A percentile compares a stretch with the other conserved stretches of the same genome.
Conservation (phyloP, 768 basidiomycete species). For the Kwoniella mangroviensis region DNA sequence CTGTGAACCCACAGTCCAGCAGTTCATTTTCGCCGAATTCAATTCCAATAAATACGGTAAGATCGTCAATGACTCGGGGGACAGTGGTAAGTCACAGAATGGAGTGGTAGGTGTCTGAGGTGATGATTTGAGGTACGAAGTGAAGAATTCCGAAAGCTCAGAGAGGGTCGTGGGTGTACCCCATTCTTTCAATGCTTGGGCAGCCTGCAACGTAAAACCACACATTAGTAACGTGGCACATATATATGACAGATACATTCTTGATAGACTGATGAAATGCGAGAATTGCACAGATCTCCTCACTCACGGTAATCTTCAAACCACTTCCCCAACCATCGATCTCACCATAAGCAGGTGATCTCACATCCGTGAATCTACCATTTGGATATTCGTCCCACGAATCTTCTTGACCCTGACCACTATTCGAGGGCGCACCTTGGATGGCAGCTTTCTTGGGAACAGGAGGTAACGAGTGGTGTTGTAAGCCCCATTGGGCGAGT, state of each 20-base stretch:
- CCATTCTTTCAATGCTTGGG: slow-evolving; percentile 73
- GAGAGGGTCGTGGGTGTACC: slow-evolving; percentile 69
- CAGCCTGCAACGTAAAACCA: slow-evolving; percentile 60
- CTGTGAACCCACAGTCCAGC: slow-evolving; percentile 98
- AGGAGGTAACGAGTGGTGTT: slow-evolving; percentile 43
- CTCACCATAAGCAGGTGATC: slow-evolving; percentile 59
- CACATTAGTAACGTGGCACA: too few relatives aligned
- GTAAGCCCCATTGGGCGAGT: slow-evolving; percentile 53
- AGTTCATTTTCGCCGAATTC: slow-evolving; percentile 67
- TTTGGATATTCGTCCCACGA: slow-evolving; percentile 60
- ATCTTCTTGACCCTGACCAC: slow-evolving; percentile 49
- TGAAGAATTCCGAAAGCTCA: slow-evolving; percentile 79
- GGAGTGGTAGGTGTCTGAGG: slow-evolving; percentile 77
- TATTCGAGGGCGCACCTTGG: slow-evolving; percentile 38
- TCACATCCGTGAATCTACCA: slow-evolving; percentile 58
- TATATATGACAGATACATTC: too few relatives aligned
- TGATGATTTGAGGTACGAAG: slow-evolving; percentile 72
- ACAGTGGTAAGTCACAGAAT: slow-evolving; percentile 82
- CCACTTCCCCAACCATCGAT: slow-evolving; percentile 59
- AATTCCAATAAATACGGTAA: slow-evolving; percentile 75
- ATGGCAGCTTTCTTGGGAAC: slow-evolving; percentile 47
- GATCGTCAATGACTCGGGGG: slow-evolving; percentile 79
- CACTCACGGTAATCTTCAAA: slow-evolving; percentile 55
- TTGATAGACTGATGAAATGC: too few relatives aligned
- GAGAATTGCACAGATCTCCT: neutral